A percentile compares a stretch with the other conserved stretches of the same genome.
Conservation (phyloP, 306 rosid genomes). For the Prunus kanzakura region DNA sequence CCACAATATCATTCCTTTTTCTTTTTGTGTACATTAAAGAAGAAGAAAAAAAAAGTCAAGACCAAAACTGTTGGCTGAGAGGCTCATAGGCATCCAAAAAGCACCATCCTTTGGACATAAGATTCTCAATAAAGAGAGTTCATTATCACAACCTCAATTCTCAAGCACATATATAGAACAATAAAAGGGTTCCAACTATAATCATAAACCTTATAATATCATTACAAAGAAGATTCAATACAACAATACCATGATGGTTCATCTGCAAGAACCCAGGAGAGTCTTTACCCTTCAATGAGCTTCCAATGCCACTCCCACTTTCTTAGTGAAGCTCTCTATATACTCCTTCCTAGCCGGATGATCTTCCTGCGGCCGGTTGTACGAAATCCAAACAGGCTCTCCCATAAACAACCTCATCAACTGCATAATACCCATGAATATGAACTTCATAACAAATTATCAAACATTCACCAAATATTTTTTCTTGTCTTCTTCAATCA, state of each 20-base stretch:
- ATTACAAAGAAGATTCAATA: background rate
- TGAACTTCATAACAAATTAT: background rate
- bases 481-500: background rate
- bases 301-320: conserved; percentile 49
- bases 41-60: background rate
- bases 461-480: background rate
- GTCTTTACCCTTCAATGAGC: conserved; percentile 44
- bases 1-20: background rate
- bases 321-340: conserved; percentile 46
- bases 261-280: background rate
- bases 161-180: background rate
- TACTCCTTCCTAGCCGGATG: conserved; percentile 85
- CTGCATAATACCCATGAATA: conserved; percentile 32
- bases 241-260: background rate
- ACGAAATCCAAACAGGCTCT: conserved; percentile 87
- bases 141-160: background rate
- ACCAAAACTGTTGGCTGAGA: background rate
- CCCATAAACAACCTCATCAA: conserved; percentile 85
- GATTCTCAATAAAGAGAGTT: background rate
- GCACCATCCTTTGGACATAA: background rate
- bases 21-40: background rate
- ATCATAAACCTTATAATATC: background rate
- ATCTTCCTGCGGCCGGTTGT: conserved; percentile 84
- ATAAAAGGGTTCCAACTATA: background rate
- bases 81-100: background rate